Conservation (phyloP, 192 early-diverging fungal genomes). For the Coemansia sp. region DNA sequence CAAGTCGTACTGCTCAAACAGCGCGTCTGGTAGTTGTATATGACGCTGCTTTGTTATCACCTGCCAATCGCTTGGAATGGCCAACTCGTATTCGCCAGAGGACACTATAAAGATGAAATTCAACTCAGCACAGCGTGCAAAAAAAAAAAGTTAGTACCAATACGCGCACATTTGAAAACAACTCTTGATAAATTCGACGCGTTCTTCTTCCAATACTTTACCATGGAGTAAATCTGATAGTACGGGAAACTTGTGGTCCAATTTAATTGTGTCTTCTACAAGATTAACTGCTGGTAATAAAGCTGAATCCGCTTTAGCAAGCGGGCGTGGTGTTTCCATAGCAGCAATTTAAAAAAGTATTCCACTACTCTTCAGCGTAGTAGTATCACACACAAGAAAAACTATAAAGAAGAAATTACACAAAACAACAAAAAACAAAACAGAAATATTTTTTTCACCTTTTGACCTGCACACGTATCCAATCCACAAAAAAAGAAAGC, state of each 20-base stretch:
- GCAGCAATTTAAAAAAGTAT: background rate
- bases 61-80: conserved; percentile 56
- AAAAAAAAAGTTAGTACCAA: background rate
- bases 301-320: background rate
- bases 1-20: conserved; percentile 78
- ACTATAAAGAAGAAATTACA: background rate
- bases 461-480: too few species aligned
- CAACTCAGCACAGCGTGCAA: background rate
- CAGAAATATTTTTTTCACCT: too few species aligned
- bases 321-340: background rate
- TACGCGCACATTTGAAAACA: background rate
- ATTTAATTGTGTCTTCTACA: conserved; percentile 36
- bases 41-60: conserved; percentile 63
- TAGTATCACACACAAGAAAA: background rate
- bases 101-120: conserved; percentile 40
- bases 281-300: conserved; percentile 10
- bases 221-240: conserved; percentile 55
- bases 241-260: conserved; percentile 47
- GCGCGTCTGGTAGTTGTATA: conserved; percentile 71
- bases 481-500: background rate
- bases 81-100: conserved; percentile 58
- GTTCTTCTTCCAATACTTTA: conserved; percentile 17
- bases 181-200: background rate
- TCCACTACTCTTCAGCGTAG: background rate
- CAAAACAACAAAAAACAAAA: background rate